Evolutionary conservation across 805 yeast genomes (phyloP), one percentile per base, ranked within the genome.

Genomic region (Wickerhamiella sorbophila): DNA sequence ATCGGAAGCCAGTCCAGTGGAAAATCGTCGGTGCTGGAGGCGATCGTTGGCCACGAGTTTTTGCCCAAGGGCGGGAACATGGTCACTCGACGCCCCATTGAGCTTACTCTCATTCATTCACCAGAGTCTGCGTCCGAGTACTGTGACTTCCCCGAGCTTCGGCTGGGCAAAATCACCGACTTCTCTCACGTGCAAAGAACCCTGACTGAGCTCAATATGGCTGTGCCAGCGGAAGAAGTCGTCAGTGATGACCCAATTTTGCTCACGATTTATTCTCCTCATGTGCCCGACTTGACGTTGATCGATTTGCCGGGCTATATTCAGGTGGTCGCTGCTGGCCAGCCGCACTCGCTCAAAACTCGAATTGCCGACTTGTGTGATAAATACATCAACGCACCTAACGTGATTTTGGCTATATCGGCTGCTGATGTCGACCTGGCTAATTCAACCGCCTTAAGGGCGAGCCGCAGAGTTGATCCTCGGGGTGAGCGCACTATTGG

Each of bases 401-500:
- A 91, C 56, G 84, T 91, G 40, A 91, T 91, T 33, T 67, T 91
- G 52, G 98, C 98, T 0, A 91, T 93, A 20, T 84, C 95, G 9
- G 85, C 98, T 0, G 98, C 98, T 0, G 97, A 91, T 61, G 99
- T 91, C 2, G 99, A 91, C 65, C 66, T 91, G 53, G 98, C 98
- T 0, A 91, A 91, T 59, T 85, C 96, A 26, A 74, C 95, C 1
- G 97, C 98, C 0, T 70, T 91, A 44, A 68, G 94, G 43, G 96
- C 98, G 0, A 80, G 95, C 5, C 79, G 87, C 49, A 46, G 68
- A 14, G 87, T 91, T 0, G 99, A 91, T 59, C 98, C 98, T 15
- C 69, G 75, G 37, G 98, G 99, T 38, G 88, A 84, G 56, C 72
- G 99, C 58, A 91, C 98, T 0, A 80, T 91, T 47, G 99, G 99